Evolutionary conservation across 306 rosid genomes (phyloP).

Genomic region (Inga oerstediana): DNA sequence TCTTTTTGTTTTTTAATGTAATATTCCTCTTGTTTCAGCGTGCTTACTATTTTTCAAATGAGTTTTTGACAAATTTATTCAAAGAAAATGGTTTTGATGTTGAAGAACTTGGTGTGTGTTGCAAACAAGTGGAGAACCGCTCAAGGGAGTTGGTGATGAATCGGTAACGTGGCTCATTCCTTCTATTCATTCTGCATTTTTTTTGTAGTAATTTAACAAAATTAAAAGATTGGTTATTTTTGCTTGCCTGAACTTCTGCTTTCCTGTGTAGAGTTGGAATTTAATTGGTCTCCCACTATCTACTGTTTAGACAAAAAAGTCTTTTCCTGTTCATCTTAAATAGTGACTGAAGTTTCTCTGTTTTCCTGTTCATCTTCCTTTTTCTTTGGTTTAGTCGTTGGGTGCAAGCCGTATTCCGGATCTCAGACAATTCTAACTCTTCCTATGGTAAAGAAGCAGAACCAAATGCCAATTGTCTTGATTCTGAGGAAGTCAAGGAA

Average conservation of each 20-base stretch:
- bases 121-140: constrained; percentile 96
- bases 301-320: not conserved
- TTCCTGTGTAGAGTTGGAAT: constrained; percentile 1
- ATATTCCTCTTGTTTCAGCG: constrained; percentile 57
- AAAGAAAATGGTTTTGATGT: constrained; percentile 81
- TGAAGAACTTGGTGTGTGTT: constrained; percentile 67
- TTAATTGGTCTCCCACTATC: constrained; percentile 21
- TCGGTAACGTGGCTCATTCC: constrained; percentile 51
- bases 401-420: constrained; percentile 84
- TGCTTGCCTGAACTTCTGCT: constrained; percentile 19
- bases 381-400: constrained; percentile 67
- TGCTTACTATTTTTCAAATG: constrained; percentile 89
- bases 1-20: constrained; percentile 24
- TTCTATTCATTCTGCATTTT: constrained; percentile 1
- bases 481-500: constrained; percentile 35
- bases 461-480: constrained; percentile 32
- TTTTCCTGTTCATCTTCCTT: constrained; percentile 14
- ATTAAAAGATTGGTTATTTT: constrained; percentile 8
- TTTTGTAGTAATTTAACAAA: not conserved
- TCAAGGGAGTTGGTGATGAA: constrained; percentile 88
- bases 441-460: constrained; percentile 41
- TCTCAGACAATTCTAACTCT: constrained; percentile 48
- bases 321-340: not conserved
- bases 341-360: constrained; percentile 7
- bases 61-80: constrained; percentile 76